Percentiles rank a stretch among this genome's conserved stretches.
Conservation (phyloP, 345 rosid species). For the Hibiscus mutabilis region DNA sequence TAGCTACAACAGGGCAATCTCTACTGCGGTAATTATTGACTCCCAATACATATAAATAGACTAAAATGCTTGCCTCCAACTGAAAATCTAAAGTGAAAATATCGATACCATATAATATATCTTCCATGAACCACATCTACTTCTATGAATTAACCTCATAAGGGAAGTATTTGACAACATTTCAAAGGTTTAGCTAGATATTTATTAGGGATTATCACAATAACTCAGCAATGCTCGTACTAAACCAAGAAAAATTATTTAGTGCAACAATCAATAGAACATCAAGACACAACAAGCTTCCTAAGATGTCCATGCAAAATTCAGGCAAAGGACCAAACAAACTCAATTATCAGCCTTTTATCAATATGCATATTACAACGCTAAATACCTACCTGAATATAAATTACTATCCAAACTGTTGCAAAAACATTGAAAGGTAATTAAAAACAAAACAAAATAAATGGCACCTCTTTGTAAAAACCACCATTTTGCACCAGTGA, state of each 20-base stretch:
- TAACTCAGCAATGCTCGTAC: not conserved
- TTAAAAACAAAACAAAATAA: not conserved
- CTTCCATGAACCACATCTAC: not conserved
- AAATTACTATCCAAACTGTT: not conserved
- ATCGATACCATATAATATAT: not conserved
- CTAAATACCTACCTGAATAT: not conserved
- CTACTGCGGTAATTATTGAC: not conserved
- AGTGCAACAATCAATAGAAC: not conserved
- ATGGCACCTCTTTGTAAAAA: constrained; percentile 4
- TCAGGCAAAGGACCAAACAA: not conserved
- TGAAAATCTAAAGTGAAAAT: not conserved
- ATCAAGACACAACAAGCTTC: not conserved
- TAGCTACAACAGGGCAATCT: not conserved
- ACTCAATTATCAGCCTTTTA: not conserved
- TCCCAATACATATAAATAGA: not conserved
- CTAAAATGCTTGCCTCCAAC: not conserved
- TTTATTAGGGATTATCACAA: not conserved
- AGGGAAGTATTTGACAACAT: not conserved
- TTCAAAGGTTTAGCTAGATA: not conserved
- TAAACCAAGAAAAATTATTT: not conserved
- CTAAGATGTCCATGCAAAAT: not conserved
- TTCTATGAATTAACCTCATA: not conserved
- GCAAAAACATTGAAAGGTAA: not conserved
- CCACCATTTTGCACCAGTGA: constrained; percentile 12
- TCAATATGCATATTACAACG: not conserved